Evolutionary conservation across 179 eudicot species (phyloP), one percentile per base, ranked within the genome.

Genomic region (Heliamphora pulchella): DNA sequence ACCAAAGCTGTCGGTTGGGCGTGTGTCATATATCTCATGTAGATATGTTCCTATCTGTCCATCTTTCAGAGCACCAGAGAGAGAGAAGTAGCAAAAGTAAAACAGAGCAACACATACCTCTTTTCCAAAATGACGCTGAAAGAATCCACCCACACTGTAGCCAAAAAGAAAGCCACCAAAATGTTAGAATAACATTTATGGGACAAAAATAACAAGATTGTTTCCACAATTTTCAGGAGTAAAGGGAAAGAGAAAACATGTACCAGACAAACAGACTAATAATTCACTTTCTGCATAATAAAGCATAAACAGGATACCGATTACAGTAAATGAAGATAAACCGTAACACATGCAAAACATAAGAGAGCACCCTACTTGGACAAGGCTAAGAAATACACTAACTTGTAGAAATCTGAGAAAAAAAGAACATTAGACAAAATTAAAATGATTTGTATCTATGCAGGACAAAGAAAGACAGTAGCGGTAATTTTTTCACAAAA

Each of bases 111-210:
- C 15, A 55, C 58, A 70, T 80, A 95, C 98, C 98, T 95, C 98
- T 83, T 88, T 88, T 58, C 98, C 98, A 87, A 95, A 95, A 88
- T 95, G 98, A 73, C 98, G 96, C 81, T 89, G 89, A 80, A 95
- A 92, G 86, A 95, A 95, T 51, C 87, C 94, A 73, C 91, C 93
- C 65, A 95, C 98, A 61, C 98, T 95, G 89, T 86, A 89, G 78
- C 39, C 63, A 46, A 82, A 83, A 86, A 50, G 71, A 41, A 9
- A n/a, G 11, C 18, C 68, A 50, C 41, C 44, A 68, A 67, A 80
- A 74, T 79, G 80, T 81, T 59, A 76, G 76, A 47, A 1, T 9
- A 8, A 39, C 7, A 9, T 41, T n/a, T 5, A 54, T 4, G 50
- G 3, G 54, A 54, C 74, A 31, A 31, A 31, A 31, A 31, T 31